phyloP scores from a whole-genome alignment of 768 basidiomycete species.

The Russula vinacea region DNA sequence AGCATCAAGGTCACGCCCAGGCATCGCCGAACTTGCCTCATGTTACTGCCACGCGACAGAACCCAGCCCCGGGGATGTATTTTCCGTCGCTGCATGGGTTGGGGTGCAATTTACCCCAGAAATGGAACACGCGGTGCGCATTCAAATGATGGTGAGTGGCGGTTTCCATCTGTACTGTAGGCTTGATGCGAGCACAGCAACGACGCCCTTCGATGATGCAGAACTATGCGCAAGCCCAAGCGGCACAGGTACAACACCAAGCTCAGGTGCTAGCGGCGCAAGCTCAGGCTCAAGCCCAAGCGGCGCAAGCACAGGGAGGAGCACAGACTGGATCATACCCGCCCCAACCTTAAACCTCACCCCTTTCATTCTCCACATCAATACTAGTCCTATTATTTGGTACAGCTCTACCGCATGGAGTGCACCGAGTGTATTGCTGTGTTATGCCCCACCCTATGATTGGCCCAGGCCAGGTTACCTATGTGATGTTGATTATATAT shows the following conservation, averaged over 20 bases:
- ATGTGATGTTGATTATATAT: background rate
- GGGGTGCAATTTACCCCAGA: slow-evolving; percentile 27
- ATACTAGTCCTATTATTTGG: background rate
- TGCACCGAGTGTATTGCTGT: slow-evolving; percentile 1
- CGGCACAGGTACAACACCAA: slow-evolving; percentile 17
- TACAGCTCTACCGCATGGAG: background rate
- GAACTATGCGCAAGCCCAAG: slow-evolving; percentile 20
- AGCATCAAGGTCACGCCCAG: slow-evolving; percentile 34
- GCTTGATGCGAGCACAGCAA: slow-evolving; percentile 18
- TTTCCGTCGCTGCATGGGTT: slow-evolving; percentile 21
- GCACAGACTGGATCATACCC: slow-evolving; percentile 18
- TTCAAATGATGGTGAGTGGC: slow-evolving; percentile 29
- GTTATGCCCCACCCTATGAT: background rate
- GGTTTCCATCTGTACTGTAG: background rate
- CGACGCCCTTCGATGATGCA: slow-evolving; percentile 16
- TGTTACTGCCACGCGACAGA: slow-evolving; percentile 14
- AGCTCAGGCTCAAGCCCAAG: slow-evolving; percentile 22
- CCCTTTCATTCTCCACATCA: background rate
- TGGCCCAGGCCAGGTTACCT: background rate
- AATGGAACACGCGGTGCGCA: slow-evolving; percentile 28
- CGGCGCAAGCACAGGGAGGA: too few relatives aligned
- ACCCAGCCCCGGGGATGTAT: slow-evolving; percentile 19
- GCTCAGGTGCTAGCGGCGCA: slow-evolving; percentile 21
- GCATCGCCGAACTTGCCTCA: slow-evolving; percentile 36
- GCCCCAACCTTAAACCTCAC: slow-evolving; percentile 15